Percentiles rank a stretch among this genome's conserved stretches.
These are phyloP conservation scores for Phymatotrichopsis omnivora DNA, from an alignment of 2,329 filamentous ascomycete species.

Conservation along the genomic window DNA sequence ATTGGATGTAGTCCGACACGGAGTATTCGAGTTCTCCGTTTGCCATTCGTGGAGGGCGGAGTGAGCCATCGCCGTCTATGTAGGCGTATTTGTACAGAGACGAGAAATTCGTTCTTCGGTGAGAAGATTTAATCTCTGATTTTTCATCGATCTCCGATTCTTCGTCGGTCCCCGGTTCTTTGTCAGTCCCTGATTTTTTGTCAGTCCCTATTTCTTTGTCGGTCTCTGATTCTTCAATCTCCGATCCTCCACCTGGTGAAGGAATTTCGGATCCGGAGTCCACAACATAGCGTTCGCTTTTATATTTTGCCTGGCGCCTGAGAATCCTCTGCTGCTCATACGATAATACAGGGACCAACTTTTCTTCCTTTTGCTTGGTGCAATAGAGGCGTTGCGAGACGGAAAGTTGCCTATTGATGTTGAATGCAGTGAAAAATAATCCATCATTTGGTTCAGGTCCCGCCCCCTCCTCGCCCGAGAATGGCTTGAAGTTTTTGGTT, in stretches of 20 bases:
- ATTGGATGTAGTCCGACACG: too few relatives aligned
- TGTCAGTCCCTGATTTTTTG: neutral
- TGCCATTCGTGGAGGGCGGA: conserved; percentile 14
- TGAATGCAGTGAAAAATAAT: conserved; percentile 18
- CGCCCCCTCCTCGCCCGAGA: neutral
- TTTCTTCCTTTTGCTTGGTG: neutral
- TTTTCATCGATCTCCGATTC: neutral
- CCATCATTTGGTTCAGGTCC: neutral
- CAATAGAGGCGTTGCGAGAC: conserved; percentile 13
- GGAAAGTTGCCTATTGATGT: conserved; percentile 7
- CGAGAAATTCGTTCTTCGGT: conserved; percentile 1
- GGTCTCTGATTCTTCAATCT: conserved; percentile 1
- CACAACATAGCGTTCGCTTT: neutral
- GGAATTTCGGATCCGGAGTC: neutral
- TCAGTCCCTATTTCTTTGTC: neutral
- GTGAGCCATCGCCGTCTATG: neutral
- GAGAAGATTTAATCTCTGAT: neutral
- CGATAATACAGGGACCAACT: neutral
- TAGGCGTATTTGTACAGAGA: conserved; percentile 19
- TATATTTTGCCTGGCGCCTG: neutral
- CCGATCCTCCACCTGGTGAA: neutral
- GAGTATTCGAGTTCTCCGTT: conserved; percentile 6
- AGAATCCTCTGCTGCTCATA: too few relatives aligned
- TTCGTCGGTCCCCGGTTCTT: neutral
- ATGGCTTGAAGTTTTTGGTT: neutral